Evolutionary conservation across 768 basidiomycete genomes (phyloP).

Genomic region (Cyclocybe aegerita): DNA sequence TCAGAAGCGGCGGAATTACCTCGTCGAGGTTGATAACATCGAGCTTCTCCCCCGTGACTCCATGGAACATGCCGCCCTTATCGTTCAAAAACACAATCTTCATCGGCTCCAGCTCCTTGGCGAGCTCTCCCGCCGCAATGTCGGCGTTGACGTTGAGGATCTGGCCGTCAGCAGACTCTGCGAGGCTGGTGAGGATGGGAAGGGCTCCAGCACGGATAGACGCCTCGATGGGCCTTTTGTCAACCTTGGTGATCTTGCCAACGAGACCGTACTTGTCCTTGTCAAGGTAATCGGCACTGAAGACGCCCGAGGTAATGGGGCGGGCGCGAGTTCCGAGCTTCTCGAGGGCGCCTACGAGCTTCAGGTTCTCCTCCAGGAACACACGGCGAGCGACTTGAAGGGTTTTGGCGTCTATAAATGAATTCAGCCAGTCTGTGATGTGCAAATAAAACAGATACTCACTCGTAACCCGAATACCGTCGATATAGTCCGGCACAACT

Average conservation of each 20-base stretch:
- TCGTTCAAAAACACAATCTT: constrained; percentile 99
- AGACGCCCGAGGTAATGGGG: constrained; percentile 97
- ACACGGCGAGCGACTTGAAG: constrained; percentile 93
- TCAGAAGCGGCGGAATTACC: constrained; percentile 38
- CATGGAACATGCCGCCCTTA: constrained; percentile 97
- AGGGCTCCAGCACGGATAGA: constrained; percentile 95
- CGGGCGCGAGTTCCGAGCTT: constrained; percentile 94
- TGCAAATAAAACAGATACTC: constrained; percentile 21
- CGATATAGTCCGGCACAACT: constrained; percentile 93
- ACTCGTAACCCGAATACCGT: constrained; percentile 97
- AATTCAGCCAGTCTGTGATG: not conserved
- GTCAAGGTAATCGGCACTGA: constrained; percentile 96
- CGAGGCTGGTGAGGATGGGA: constrained; percentile 92
- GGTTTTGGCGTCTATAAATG: constrained; percentile 78
- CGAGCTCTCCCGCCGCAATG: constrained; percentile 95
- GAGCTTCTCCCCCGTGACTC: constrained; percentile 94
- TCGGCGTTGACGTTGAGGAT: constrained; percentile 99
- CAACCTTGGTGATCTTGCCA: constrained; percentile 91
- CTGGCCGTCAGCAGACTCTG: constrained; percentile 95
- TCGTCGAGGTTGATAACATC: constrained; percentile 98
- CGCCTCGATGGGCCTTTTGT: constrained; percentile 96
- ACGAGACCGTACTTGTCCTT: constrained; percentile 93
- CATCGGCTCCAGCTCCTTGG: constrained; percentile 96
- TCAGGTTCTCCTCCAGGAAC: constrained; percentile 96
- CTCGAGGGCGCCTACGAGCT: constrained; percentile 90